Conservation (phyloP, 495 filamentous ascomycete species). For the Cenococcum geophilum region DNA sequence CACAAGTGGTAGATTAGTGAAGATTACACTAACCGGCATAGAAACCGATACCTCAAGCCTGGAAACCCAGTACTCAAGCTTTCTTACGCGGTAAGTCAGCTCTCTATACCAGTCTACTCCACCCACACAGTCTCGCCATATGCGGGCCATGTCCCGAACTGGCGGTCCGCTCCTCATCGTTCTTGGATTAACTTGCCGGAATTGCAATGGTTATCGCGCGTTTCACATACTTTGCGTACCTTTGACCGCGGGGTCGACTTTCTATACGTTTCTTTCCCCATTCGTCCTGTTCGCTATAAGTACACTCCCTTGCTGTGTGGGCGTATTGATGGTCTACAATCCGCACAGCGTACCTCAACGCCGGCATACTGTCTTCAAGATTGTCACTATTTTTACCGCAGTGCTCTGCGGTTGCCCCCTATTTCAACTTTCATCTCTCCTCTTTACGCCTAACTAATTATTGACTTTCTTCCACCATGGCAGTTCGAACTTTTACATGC, state of each 20-base stretch:
- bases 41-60: conserved; percentile 13
- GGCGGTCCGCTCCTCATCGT: conserved; percentile 21
- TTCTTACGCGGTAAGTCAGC: conserved; percentile 27
- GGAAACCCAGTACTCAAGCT: conserved; percentile 1
- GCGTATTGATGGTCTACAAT: conserved; percentile 15
- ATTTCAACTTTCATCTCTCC: conserved; percentile 70
- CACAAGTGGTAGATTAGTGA: conserved; percentile 17
- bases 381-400: conserved; percentile 90
- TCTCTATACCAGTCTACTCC: conserved; percentile 10
- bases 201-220: conserved; percentile 27
- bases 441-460: conserved; percentile 56
- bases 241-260: conserved; percentile 12
- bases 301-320: conserved; percentile 10
- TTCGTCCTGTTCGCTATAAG: conserved; percentile 32
- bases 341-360: conserved; percentile 47
- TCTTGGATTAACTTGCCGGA: conserved; percentile 22
- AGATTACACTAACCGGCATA: conserved; percentile 22
- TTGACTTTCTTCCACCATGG: conserved; percentile 33
- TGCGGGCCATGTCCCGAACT: conserved; percentile 25
- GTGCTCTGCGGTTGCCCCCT: conserved; percentile 72
- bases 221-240: conserved; percentile 25
- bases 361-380: conserved; percentile 78
- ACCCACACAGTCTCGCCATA: conserved; percentile 24
- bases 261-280: conserved; percentile 24
- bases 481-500: conserved; percentile 48